phyloP scores from a whole-genome alignment of 2,329 filamentous ascomycete species.

The Fusarium sterilihyphosum region DNA sequence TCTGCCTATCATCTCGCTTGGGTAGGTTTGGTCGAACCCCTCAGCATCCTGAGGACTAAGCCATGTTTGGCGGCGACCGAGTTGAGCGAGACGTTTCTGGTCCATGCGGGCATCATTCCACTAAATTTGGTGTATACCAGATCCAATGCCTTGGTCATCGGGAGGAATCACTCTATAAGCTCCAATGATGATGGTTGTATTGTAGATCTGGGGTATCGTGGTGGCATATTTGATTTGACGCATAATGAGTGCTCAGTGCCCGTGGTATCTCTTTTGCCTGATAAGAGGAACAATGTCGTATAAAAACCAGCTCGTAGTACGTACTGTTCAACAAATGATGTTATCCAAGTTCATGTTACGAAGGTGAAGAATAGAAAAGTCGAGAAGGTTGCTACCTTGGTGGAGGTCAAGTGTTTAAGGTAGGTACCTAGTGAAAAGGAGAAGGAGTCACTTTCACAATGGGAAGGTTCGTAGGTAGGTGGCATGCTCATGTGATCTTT shows the following conservation, averaged over 20 bases:
- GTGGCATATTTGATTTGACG: background rate
- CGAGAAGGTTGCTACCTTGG: background rate
- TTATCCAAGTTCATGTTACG: background rate
- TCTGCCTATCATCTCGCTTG: background rate
- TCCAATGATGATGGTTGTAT: background rate
- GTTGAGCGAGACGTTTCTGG: background rate
- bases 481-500: no score
- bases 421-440: no score
- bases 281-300: no score
- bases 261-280: background rate
- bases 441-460: no score
- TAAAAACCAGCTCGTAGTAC: no score
- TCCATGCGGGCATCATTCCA: background rate
- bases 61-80: background rate
- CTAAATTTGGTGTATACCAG: no score
- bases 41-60: background rate
- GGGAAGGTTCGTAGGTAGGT: no score
- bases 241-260: background rate
- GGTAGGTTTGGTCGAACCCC: background rate
- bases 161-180: background rate
- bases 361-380: background rate
- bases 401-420: no score
- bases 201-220: background rate
- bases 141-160: background rate
- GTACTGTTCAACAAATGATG: background rate